Base-by-base conservation (phyloP, 768 basidiomycete species). In the Leccinum rimulosum region DNA sequence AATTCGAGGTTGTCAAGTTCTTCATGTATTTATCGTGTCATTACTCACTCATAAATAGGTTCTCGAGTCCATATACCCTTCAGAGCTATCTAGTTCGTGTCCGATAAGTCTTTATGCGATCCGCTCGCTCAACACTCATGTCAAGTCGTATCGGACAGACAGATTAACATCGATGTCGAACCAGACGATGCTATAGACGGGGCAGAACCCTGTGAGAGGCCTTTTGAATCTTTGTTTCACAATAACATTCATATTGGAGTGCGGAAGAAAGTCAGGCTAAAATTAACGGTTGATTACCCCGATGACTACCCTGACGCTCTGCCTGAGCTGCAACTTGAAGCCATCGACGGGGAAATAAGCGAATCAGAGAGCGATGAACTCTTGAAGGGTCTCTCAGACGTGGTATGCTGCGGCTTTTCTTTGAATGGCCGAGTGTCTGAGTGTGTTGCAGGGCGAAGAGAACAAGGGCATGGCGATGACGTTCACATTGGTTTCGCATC, bases 401-500 rank as follows among this genome's bases (percentile, higher is more conserved):
- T 86, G 68, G 87, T 87, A 72, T 58, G 84, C 56, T 22, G 5
- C 2, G 75, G 43, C 14, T 30, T 45, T 56, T 31, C 59, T 47
- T 45, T 47, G 43, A 35, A 31, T 15, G 30, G 22, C 14, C 10
- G 35, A 35, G n/a, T 40, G 19, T 35, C 54, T 31, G 55, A 59
- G 51, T 36, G 30, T 35, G 25, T 40, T 51, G 33, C 58, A 91
- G 89, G 91, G 89, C 56, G 83, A 88, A 68, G 93, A 95, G 69
- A 94, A 91, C 71, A 68, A 93, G 22, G 93, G 93, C 47, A 95
- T 95, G 89, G 95, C 97, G 3, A 98, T 98, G 95, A 95, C 95
- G 17, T 99, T 97, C 70, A 94, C 96, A 0, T 79, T 99, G 17
- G 87, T 94, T 11, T 88, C 91, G 0, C 87, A 90, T 66, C 81